Conservation (phyloP, 306 rosid genomes). For the Astragalus glycyphyllos region DNA sequence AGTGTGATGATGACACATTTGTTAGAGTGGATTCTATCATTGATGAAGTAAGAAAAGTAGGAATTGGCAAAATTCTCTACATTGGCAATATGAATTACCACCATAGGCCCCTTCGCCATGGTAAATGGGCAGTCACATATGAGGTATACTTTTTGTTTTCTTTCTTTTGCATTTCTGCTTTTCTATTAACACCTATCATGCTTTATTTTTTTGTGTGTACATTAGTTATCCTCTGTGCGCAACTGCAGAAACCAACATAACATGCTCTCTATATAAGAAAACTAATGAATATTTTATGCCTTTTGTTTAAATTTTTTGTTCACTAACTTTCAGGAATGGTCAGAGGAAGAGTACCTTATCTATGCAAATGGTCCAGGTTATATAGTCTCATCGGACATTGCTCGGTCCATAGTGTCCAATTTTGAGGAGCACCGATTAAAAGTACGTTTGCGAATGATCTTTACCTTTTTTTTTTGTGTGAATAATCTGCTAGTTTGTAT, state of each 20-base stretch:
- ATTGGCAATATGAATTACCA: conserved; percentile 88
- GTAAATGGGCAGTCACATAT: conserved; percentile 95
- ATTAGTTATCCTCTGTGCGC: too few species aligned
- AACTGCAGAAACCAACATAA: neutral
- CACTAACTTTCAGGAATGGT: conserved; percentile 12
- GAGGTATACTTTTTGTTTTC: conserved; percentile 58
- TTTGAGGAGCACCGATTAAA: conserved; percentile 10
- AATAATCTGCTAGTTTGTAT: neutral
- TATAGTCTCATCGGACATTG: conserved; percentile 19
- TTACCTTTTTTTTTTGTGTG: neutral
- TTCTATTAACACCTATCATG: neutral
- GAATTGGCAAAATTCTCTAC: conserved; percentile 62
- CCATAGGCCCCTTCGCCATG: conserved; percentile 52
- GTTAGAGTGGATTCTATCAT: conserved; percentile 79
- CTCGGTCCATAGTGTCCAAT: conserved; percentile 4
- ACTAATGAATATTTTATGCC: neutral
- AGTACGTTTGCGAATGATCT: neutral
- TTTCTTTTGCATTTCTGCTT: neutral
- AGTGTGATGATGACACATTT: conserved; percentile 92
- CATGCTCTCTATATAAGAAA: neutral
- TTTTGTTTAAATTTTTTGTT: neutral
- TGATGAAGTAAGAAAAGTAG: conserved; percentile 58
- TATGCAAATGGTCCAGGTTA: conserved; percentile 31
- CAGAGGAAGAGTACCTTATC: conserved; percentile 21
- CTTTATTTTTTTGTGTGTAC: neutral